Evolutionary conservation across 176 grass and related monocot species (phyloP).

Genomic region (Tuctoria greenei): DNA sequence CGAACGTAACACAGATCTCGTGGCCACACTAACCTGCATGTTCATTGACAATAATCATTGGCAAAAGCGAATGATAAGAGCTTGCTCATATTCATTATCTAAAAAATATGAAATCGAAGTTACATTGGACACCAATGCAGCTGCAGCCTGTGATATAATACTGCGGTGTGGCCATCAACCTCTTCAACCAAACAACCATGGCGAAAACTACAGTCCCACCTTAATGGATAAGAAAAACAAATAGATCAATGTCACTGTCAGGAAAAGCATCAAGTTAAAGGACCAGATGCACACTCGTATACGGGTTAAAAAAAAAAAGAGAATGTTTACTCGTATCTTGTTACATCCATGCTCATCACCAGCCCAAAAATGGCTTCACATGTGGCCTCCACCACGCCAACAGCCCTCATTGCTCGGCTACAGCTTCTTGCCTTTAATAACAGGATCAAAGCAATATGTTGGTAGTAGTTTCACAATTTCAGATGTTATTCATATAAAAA

Average conservation of each 20-base stretch:
- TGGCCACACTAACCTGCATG: conserved; percentile 82
- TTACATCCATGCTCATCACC: conserved; percentile 95
- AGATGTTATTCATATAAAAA: conserved; percentile 1
- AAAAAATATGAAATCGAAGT: conserved; percentile 20
- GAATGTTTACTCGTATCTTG: conserved; percentile 72
- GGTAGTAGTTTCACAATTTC: conserved; percentile 1
- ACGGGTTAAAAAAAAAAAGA: background rate
- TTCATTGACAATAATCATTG: background rate
- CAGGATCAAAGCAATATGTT: background rate
- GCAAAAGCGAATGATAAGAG: background rate
- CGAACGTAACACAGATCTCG: conserved; percentile 96
- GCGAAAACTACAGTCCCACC: conserved; percentile 98
- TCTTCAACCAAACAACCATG: conserved; percentile 95
- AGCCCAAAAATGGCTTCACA: conserved; percentile 91
- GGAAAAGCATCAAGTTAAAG: background rate
- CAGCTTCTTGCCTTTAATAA: conserved; percentile 84
- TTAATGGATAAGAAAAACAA: conserved; percentile 37
- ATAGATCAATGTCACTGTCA: background rate
- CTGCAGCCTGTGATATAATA: conserved; percentile 84
- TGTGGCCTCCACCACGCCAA: conserved; percentile 89
- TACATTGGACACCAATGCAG: conserved; percentile 89
- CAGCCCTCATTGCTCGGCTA: conserved; percentile 88
- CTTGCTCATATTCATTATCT: background rate
- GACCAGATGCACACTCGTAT: conserved; percentile 55
- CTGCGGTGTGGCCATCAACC: conserved; percentile 89